phyloP scores from a whole-genome alignment of 306 rosid genomes.

The Citrullus amarus region DNA sequence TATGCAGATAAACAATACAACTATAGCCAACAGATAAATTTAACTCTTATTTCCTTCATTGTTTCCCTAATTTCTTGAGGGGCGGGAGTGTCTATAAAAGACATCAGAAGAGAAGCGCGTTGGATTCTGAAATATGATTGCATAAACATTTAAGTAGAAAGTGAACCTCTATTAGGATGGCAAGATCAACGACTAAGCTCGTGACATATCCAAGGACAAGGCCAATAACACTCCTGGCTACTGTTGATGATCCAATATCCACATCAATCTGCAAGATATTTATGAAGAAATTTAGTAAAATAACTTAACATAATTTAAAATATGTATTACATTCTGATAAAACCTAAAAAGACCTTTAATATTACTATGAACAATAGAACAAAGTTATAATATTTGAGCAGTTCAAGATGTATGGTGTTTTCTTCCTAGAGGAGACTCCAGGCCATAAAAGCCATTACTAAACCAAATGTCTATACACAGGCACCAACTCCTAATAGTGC shows the following conservation, averaged over 20 bases:
- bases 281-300: not conserved
- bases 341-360: not conserved
- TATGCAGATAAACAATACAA: not conserved
- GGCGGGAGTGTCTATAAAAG: not conserved
- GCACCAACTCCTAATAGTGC: not conserved
- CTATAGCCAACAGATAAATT: not conserved
- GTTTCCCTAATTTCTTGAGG: not conserved
- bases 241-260: conserved; percentile 95
- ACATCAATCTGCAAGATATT: conserved; percentile 69
- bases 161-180: conserved; percentile 77
- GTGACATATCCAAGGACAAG: conserved; percentile 94
- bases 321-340: not conserved
- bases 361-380: not conserved
- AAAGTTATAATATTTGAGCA: not conserved
- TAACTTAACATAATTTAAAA: not conserved
- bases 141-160: conserved; percentile 5
- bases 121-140: not conserved
- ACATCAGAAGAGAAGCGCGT: not conserved
- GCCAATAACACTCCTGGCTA: conserved; percentile 82
- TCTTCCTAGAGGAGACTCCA: not conserved
- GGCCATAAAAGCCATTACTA: not conserved
- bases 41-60: not conserved
- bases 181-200: conserved; percentile 88
- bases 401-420: not conserved
- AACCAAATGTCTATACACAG: not conserved